Evolutionary conservation across 1,284 basidiomycete genomes (phyloP), one percentile per base, ranked within the genome.

Genomic region (Fomitopsis palustris): DNA sequence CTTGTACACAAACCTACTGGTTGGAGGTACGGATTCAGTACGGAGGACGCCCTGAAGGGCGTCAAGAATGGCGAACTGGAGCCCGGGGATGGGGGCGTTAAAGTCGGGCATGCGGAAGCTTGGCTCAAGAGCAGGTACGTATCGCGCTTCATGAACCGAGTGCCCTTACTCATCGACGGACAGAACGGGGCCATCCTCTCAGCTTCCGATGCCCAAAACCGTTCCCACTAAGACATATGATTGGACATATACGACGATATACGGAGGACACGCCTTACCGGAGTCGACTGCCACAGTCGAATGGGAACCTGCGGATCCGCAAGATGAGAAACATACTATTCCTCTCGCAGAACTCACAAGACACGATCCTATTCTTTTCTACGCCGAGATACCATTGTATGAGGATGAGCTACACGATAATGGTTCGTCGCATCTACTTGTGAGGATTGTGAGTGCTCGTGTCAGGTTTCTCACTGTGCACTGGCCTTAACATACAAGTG

Each of bases 321-420:
- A 77, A 38, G 78, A 83, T 63, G 70, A 74, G 29, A 67, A 75
- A 0, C 87, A 95, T 65, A 65, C 71, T 3, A 95, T 97, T 58
- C 94, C 94, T 0, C 79, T 96, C 62, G 80, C 86, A 0, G 87
- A 95, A 63, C 82, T 97, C 35, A 90, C 87, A n/a, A 83, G 92
- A 38, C 92, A 88, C 57, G 95, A 97, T 74, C 95, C 96, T 3
- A 98, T 98, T 61, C 75, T 97, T 21, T 98, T 95, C 76, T 98
- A 96, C 69, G 92, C 95, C 16, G 95, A 97, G 70, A 86, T 97
- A 0, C 90, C 92, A 0, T 76, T 98, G 4, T 98, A 92, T 69
- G 95, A 98, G 68, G 94, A 96, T 70, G 96, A 98, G 72, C 77
- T 98, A 53, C 94, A 97, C 69, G 95, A 98, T 69, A 96, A 97